Evolutionary conservation across 2,329 filamentous ascomycete species (phyloP), one percentile per base, ranked within the genome.

Genomic region (Fusarium paranaense): DNA sequence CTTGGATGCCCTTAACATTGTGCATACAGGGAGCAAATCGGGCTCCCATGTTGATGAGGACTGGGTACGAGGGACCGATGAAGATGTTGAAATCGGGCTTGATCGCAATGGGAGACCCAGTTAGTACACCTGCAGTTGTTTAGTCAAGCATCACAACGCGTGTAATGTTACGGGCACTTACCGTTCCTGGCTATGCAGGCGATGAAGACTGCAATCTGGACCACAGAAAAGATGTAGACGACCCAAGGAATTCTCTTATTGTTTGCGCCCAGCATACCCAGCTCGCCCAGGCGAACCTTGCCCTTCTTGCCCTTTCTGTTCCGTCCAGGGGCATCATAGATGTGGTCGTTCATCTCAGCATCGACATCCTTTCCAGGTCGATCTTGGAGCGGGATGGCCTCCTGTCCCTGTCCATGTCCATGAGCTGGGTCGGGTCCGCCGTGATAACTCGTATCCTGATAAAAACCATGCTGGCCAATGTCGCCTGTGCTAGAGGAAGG

Each of bases 21-120:
- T 96, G 95, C 97, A 99, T 99, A 83, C 97, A 99, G 8, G 95
- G 94, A 4, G 93, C 90, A 81, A 94, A 99, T 71, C 97, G 92
- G 45, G 95, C 94, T 67, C 97, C 97, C 94, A 99, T 98, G 83
- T 97, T 97, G 86, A 98, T 98, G 78, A 97, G 90, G 27, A 98
- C 91, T 76, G 95, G 94, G 2, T 92, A 90, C 6, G 95, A 98
- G 1, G 97, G 97, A 0, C 97, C 97, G 79, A 99, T 98, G 95
- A 99, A 98, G 67, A 94, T 93, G 84, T 98, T 99, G 86, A 99
- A 97, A 18, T 88, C 89, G 2, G 97, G 97, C 65, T 96, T 90
- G 62, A 91, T 95, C 85, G 91, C 89, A 79, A 95, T 94, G 22
- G 93, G 89, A 27, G 93, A 92, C 63, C 93, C 93, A 1, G 96